Base-by-base conservation (phyloP, 257 asterid genomes). In the Nicotiana sylvestris region DNA sequence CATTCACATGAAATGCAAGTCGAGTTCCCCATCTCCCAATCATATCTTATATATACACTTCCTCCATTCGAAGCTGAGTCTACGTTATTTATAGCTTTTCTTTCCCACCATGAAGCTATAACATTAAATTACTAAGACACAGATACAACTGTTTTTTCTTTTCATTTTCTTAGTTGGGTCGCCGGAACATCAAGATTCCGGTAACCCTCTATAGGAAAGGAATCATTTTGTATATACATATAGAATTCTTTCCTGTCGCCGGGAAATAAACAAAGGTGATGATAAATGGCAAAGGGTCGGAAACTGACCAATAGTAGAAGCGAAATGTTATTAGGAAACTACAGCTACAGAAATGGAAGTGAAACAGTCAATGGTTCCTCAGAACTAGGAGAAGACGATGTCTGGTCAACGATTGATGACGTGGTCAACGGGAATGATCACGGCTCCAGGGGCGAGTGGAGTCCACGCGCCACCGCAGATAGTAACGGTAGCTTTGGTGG, bases 301-400 rank as follows among this genome's bases (percentile, higher is more conserved):
- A 92, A 90, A 82, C 78, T 92, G 61, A 83, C 93, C 67, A 37
- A 85, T 55, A 91, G 96, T 53, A 93, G 93, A 33, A 93, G 97
- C 9, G 99, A 92, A 55, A 85, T 88, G 70, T 88, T 58, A 66
- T 62, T 95, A 7, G 97, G 97, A 11, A 84, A 86, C 78, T 88
- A 82, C 33, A 78, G 89, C 15, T 87, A 87, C 67, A 81, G 80
- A 76, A 83, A 72, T 16, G 88, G 85, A 51, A 93, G 85, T 4
- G 94, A 81, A 77, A 60, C 84, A 64, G 85, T 56, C 55, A 83
- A 60, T 85, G 90, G 81, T 4, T 85, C 86, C 15, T 37, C 91
- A 58, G 99, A 95, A 88, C 87, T 95, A 30, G 86, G 89, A 60
- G 99, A 95, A 77, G 95, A 92, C 15, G 99, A 95, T 56, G 92